Base-by-base conservation (phyloP, 2,329 filamentous ascomycete species). In the Arthroderma sp. region DNA sequence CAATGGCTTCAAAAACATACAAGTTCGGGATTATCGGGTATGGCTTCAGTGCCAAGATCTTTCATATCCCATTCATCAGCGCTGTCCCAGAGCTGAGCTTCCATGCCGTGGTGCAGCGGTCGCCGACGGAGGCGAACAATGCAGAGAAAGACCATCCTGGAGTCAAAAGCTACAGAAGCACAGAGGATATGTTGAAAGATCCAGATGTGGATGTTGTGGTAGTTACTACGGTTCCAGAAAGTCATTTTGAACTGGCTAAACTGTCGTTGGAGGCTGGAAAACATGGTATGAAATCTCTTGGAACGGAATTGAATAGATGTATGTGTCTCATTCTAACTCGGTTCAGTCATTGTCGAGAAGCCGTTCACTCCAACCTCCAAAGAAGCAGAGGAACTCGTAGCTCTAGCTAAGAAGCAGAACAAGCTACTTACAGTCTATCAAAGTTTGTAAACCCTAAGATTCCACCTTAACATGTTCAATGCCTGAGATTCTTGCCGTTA, bases 11-110 rank as follows among this genome's bases (percentile, higher is more conserved):
- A 46, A 70, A 68, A 55, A 61, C 60, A 15, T 73, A 68, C 58
- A 78, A 78, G 49, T 70, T 77, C 45, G 75, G 72, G 39, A 61
- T 79, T 34, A 69, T 79, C 47, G 75, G 76, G 55, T 79, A 78
- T 58, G 75, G 75, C 53, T 61, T 78, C 56, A 75, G 72, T 45
- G 84, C 85, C 63, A 88, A 87, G 59, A 72, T 83, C 65, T 91
- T 89, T 66, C 84, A 91, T 63, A 86, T 89, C 57, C 85, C 84
- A 50, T 83, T 87, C 64, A 74, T 91, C 63, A 67, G 68, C 43
- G 71, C 73, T 29, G 77, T 80, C 0, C 70, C 78, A 5, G 68
- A 75, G 44, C 72, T 87, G 58, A 78, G 71, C 43, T 75, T 89
- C 15, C 76, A 85, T 58, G 77, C 81, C 50, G 79, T 91, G 53